These are phyloP conservation scores for Pelargonium exstipulatum DNA, from an alignment of 441 rosid genomes.

Conservation along the genomic window DNA sequence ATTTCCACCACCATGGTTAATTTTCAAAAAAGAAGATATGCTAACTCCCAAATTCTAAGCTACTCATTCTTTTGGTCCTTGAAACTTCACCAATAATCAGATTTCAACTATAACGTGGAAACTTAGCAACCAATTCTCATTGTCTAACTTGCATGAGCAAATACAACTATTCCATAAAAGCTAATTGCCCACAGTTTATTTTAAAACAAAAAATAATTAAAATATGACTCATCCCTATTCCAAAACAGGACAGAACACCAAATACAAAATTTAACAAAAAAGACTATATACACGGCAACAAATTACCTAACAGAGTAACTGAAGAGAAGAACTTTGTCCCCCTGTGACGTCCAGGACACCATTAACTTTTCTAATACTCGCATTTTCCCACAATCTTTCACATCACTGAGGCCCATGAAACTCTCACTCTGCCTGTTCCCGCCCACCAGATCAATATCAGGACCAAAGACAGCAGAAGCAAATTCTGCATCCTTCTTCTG, in stretches of 20 bases:
- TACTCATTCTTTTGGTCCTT: no score
- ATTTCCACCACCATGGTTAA: background rate
- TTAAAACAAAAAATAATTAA: no score
- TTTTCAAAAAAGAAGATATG: background rate
- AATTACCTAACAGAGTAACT: slow-evolving; percentile 87
- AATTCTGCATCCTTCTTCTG: slow-evolving; percentile 88
- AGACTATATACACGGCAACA: background rate
- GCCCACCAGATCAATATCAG: slow-evolving; percentile 71
- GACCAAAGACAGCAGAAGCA: slow-evolving; percentile 71
- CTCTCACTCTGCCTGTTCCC: slow-evolving; percentile 63
- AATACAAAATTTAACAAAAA: background rate
- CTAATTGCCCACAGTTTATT: no score
- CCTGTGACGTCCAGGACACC: slow-evolving; percentile 70
- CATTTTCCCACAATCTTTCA: slow-evolving; percentile 92
- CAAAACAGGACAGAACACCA: background rate
- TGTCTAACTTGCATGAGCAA: no score
- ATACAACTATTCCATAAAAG: no score
- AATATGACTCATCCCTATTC: no score
- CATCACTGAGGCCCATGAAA: slow-evolving; percentile 81
- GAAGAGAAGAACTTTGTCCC: slow-evolving; percentile 87
- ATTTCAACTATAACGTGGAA: no score
- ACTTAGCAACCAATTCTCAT: no score
- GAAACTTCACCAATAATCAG: no score
- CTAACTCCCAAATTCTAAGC: background rate
- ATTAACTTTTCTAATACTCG: slow-evolving; percentile 73